Percentiles rank a stretch among this genome's conserved stretches.
phyloP scores from a whole-genome alignment of 2,329 filamentous ascomycete genomes.

The Alternaria conjuncta region DNA sequence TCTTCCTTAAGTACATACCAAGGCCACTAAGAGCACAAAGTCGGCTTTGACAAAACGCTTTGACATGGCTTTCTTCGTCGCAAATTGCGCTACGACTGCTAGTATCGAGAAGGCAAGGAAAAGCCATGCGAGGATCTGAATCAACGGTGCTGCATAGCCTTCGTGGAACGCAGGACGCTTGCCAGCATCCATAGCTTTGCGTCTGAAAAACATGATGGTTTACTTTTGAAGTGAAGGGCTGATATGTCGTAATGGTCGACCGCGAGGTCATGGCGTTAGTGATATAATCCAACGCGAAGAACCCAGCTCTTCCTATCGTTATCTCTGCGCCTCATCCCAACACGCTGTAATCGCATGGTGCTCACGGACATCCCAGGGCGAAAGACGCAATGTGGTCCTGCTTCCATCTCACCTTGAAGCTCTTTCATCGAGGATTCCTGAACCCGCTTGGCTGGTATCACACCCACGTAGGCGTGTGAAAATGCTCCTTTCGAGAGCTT shows the following conservation, averaged over 20 bases:
- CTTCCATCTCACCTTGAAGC: too few relatives aligned
- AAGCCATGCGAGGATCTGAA: constrained; percentile 12
- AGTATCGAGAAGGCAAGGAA: constrained; percentile 9
- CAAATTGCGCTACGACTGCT: constrained; percentile 6
- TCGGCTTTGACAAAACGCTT: too few relatives aligned
- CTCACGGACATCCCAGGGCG: background rate
- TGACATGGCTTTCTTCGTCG: constrained; percentile 11
- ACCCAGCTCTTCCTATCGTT: background rate
- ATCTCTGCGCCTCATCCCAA: constrained; percentile 1
- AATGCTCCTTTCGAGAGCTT: too few relatives aligned
- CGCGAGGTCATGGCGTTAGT: too few relatives aligned
- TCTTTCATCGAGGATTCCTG: too few relatives aligned
- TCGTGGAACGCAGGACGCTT: background rate
- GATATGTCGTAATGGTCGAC: too few relatives aligned
- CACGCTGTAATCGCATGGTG: background rate
- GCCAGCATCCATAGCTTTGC: background rate
- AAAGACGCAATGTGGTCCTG: too few relatives aligned
- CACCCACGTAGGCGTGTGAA: too few relatives aligned
- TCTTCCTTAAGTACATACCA: background rate
- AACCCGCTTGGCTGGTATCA: too few relatives aligned
- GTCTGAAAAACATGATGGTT: background rate
- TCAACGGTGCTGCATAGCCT: constrained; percentile 7
- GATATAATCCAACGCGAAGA: too few relatives aligned
- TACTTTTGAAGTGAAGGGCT: too few relatives aligned
- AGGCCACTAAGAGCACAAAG: too few relatives aligned